A percentile compares a stretch with the other conserved stretches of the same genome.
Conservation (phyloP, 2,329 filamentous ascomycete species). For the Calonectria hongkongensis region DNA sequence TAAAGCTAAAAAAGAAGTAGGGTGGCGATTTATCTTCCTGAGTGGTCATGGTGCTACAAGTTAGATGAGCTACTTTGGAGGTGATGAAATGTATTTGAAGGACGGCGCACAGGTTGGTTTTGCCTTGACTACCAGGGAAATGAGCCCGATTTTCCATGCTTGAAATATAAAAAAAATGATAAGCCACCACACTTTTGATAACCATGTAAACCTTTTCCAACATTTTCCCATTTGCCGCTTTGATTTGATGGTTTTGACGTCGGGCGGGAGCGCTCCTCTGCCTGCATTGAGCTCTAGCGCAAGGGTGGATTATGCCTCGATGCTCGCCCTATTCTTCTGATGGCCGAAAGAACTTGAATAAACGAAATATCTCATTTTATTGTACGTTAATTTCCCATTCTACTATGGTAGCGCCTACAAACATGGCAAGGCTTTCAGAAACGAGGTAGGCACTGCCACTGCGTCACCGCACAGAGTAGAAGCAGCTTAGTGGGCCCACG, state of each 20-base stretch:
- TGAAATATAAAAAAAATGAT: too few relatives aligned
- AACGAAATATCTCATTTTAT: background rate
- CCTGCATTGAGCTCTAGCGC: background rate
- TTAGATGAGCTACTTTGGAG: background rate
- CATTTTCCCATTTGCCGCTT: background rate
- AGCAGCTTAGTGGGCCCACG: conserved; percentile 10
- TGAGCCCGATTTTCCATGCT: too few relatives aligned
- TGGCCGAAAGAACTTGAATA: background rate
- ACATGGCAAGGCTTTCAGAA: conserved; percentile 7
- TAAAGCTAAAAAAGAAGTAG: background rate
- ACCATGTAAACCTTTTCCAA: too few relatives aligned
- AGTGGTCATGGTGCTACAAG: background rate
- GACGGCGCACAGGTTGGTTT: too few relatives aligned
- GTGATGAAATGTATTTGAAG: background rate
- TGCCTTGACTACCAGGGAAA: too few relatives aligned
- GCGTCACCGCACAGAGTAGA: background rate
- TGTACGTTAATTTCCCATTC: too few relatives aligned
- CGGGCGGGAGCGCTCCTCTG: background rate
- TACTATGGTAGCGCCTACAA: background rate
- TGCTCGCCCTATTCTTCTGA: background rate
- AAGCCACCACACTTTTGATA: too few relatives aligned
- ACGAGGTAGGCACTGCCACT: conserved; percentile 1
- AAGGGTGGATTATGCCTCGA: background rate
- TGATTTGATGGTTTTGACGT: background rate
- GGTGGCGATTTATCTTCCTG: background rate